Base-by-base conservation (phyloP, 2,329 filamentous ascomycete species). In the Camillea tinctor region DNA sequence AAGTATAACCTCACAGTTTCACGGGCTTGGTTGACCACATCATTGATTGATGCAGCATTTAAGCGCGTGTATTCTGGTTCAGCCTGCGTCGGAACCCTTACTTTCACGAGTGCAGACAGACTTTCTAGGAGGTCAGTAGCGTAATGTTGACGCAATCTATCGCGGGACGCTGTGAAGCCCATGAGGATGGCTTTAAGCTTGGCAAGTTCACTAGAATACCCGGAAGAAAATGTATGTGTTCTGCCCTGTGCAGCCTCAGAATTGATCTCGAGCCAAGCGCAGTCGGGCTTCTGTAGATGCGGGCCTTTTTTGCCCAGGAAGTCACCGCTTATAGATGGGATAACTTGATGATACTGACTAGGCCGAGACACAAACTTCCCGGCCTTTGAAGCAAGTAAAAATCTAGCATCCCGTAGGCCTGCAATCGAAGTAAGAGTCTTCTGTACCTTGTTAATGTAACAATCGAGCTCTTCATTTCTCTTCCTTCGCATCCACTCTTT, bases 101-200 rank as follows among this genome's bases (percentile, higher is more conserved):
- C 48, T 3, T 49, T 20, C 19, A 64, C 54, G 23, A 68, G 55
- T 0, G 61, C 63, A 13, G 51, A 19, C 20, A 71, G 55, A 40
- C 68, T 71, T 21, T 62, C 49, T 0, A 58, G 55, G 52, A 71
- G 68, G 52, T 69, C 64, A 7, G 22, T 56, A 1, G 71, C 76
- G 61, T 83, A 81, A 2, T 71, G 69, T 26, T 68, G 67, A 2
- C 79, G 74, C 2, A 81, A 70, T 1, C 40, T 6, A 4, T 73
- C 72, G 1, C 61, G 26, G 13, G 74, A 75, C 4, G 63, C 61
- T 3, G 60, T 54, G 9, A 79, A 68, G 0, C 53, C 40, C 3
- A 59, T 22, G 4, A 80, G 59, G 36, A 80, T 77, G 2, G 52
- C 7, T 9, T 61, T 64, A 15, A 77, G 67, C 57, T 74, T 69